These are phyloP conservation scores for Crassisporium funariophilum DNA, from an alignment of 768 basidiomycete species.

Conservation along the genomic window DNA sequence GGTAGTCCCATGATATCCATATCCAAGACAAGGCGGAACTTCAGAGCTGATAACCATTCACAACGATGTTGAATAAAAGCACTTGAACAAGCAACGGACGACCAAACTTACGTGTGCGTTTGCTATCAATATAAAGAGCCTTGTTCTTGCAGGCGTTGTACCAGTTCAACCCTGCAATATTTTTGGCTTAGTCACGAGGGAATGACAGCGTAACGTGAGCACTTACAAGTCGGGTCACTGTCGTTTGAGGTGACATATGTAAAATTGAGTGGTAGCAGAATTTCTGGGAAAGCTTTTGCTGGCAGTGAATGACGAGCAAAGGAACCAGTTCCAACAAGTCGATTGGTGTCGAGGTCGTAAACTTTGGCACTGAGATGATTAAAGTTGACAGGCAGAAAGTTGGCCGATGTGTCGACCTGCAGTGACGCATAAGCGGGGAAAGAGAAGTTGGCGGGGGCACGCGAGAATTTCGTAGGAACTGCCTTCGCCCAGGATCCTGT, in stretches of 20 bases:
- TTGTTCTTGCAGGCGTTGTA: slow-evolving; percentile 76
- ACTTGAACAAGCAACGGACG: not conserved
- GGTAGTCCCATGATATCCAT: slow-evolving; percentile 74
- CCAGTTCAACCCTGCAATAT: slow-evolving; percentile 63
- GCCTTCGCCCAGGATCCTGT: slow-evolving; percentile 58
- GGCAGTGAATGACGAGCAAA: slow-evolving; percentile 60
- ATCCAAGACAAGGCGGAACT: slow-evolving; percentile 64
- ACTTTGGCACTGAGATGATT: slow-evolving; percentile 65
- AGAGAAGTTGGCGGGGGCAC: slow-evolving; percentile 85
- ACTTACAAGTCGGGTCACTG: slow-evolving; percentile 81
- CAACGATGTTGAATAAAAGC: slow-evolving; percentile 4
- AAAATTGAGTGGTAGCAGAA: slow-evolving; percentile 81
- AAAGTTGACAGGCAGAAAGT: slow-evolving; percentile 79
- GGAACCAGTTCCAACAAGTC: slow-evolving; percentile 68
- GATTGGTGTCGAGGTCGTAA: slow-evolving; percentile 67
- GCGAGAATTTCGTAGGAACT: slow-evolving; percentile 66
- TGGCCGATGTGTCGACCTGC: slow-evolving; percentile 72
- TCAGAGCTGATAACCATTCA: slow-evolving; percentile 45
- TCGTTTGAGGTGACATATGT: slow-evolving; percentile 79
- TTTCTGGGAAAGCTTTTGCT: slow-evolving; percentile 63
- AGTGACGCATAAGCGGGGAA: slow-evolving; percentile 80
- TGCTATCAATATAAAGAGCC: slow-evolving; percentile 47
- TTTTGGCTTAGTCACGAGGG: slow-evolving; percentile 2
- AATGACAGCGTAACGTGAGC: slow-evolving; percentile 6
- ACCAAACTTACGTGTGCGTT: slow-evolving; percentile 56